Evolutionary conservation across 495 filamentous ascomycete genomes (phyloP), one percentile per base, ranked within the genome.

Genomic region (Neurospora sp.): DNA sequence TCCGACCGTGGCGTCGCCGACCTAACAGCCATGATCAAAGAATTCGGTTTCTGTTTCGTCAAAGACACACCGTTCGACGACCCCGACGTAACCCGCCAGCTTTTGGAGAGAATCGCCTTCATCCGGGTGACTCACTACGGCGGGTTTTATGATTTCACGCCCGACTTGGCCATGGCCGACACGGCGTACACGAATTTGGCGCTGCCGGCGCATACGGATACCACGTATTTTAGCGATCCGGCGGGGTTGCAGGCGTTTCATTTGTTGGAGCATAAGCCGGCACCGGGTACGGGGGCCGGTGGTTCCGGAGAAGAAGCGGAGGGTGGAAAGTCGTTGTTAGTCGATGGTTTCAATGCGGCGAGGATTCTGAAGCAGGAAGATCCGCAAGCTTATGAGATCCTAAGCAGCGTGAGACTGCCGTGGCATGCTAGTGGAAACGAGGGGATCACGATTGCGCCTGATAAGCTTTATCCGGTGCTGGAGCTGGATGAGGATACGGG

Each of bases 71-170:
- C 94, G 1, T 78, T 86, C 35, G 75, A 83, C 8, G 86, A 86
- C 20, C 92, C 93, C 0, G 85, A 90, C 76, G 83, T 87, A 5
- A 97, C 95, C 3, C 76, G 93, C 77, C 72, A 81, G 38, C 84
- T 97, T 6, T 84, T 98, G 3, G 88, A 93, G 78, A 88, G 89
- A 37, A 96, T 98, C 71, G 88, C 92, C 10, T 92, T 93, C 75
- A 93, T 98, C 77, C 87, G 93, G 12, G 80, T 89, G 46, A 98
- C 95, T 0, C 95, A 98, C 79, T 98, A 98, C 79, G 95, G 93
- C 75, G 94, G 92, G 37, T 97, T 98, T 83, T 98, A 94, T 86
- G 93, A 97, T 81, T 97, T 98, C 81, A 94, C 91, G 1, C 89
- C 94, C 39, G 92, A 97, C 79, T 87, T 97, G 20, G 89, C 92